Evolutionary conservation across 495 filamentous ascomycete genomes (phyloP), one percentile per base, ranked within the genome.

Genomic region (Aspergillus affinis): DNA sequence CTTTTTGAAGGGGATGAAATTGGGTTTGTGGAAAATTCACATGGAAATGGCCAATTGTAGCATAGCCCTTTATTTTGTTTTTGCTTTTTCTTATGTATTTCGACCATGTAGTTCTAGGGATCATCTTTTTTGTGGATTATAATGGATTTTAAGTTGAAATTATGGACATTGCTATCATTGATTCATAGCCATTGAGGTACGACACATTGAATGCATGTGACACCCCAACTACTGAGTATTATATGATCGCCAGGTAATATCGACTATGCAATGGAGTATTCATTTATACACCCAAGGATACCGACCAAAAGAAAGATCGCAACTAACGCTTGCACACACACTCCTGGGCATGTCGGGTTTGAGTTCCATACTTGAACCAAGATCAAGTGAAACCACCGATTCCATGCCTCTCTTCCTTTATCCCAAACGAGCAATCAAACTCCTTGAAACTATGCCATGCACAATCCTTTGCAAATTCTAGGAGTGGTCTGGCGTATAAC

Each of bases 401-500:
- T 41, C 12, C 36, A 41, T 41, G 23, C 52, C 26, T 17, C 49
- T 18, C 45, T 3, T 44, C 21, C 30, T 15, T 30, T 53, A 62
- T 64, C 54, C 61, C 55, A 59, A 67, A 57, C 12, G 49, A 57
- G 59, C 21, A 51, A 17, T 54, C 55, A 62, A 62, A 64, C 57
- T 59, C 61, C 63, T 44, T 18, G 62, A 46, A 55, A 2, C 20
- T 41, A 55, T 44, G 48, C 21, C 54, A 54, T 61, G 59, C 30
- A 55, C 50, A 30, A 3, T 19, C 5, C 9, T 26, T 51, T 36
- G 13, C 32, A 46, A 20, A 10, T 74, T 44, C 74, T 75, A 75
- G 68, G 75, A 83, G 56, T 83, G 75, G 51, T 90, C 87, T 6
- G 87, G 87, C 26, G 83, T 84, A 65, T 89, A 90, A 60, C 72